Base-by-base conservation (phyloP, 1,284 basidiomycete genomes). In the Irpex rosettiformis region DNA sequence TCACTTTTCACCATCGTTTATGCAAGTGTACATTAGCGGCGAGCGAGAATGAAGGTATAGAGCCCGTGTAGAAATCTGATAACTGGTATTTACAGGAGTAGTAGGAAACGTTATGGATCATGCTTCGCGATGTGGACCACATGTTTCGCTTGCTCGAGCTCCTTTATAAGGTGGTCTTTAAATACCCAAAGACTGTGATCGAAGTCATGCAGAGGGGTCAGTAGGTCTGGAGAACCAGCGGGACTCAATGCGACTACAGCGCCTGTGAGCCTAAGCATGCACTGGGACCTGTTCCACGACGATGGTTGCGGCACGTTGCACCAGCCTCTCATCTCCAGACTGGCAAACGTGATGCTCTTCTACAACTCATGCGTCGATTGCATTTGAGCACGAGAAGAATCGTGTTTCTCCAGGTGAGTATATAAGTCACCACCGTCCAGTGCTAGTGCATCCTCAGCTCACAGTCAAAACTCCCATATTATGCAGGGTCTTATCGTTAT, bases 401-500 rank as follows among this genome's bases (percentile, higher is more conserved):
- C 30, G 16, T 52, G 10, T 18, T 59, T 25, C 51, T 59, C 47
- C 54, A 59, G 54, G 58, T n/a, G n/a, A n/a, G n/a, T 59, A 59
- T 52, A 51, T 60, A 57, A 43, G 43, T 37, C 22, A 11, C 3
- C 40, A 33, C 24, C 16, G n/a, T 47, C 21, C 22, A 4, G 29
- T 24, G 40, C 18, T 11, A 33, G 51, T 43, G 29, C 40, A 28
- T 3, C 33, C 4, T 37, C 11, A 11, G 16, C 33, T 37, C 33
- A 37, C 47, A 11, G n/a, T n/a, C n/a, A n/a, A n/a, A 18, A 10
- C 45, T 48, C 45, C 7, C 6, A 18, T 18, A 11, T 4, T 21
- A 61, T 61, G 59, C 52, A 61, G 59, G 56, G 56, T 7, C 18
- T 58, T 22, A 58, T 61, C 52, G n/a, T 55, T 45, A 29, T 40